Base-by-base conservation (phyloP, 345 rosid genomes). In the Geranium brycei region DNA sequence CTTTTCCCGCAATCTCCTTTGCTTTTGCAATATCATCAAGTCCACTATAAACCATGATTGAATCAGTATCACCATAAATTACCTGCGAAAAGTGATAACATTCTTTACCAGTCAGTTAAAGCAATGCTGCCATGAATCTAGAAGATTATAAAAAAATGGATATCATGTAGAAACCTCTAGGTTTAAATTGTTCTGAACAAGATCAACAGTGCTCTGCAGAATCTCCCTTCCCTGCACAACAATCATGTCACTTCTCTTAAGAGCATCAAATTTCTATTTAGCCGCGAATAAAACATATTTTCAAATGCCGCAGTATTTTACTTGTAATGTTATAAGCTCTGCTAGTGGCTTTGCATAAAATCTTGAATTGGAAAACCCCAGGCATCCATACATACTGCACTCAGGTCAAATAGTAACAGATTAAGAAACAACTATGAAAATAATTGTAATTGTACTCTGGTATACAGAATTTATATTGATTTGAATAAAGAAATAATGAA, bases 281-380 rank as follows among this genome's bases (percentile, higher is more conserved):
- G 41, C 41, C 10, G 41, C 5, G 41, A 35, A 35, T 10, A 8
- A 47, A 8, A 47, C 3, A 13, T 47, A 47, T 47, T 13, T 47
- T 47, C 11, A 47, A 47, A 47, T 47, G 53, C 53, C 53, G 11
- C 14, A 47, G 15, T 18, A 63, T 74, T 80, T 74, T 82, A 85
- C 99, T 73, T 88, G 96, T 74, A 82, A 81, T 12, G 99, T 93
- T 66, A 90, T 85, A 69, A 93, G 90, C 80, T 93, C 99, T 47
- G 99, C 99, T 63, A 93, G 83, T 80, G 95, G 96, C 79, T 90
- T 90, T 64, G 99, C 99, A 61, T 93, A 93, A 77, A 93, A 93
- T 82, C 99, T 85, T 62, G 99, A 93, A 76, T 93, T 88, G 67
- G 96, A 83, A 79, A 90, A 93, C 64, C 99, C 99, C 75, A 93